phyloP scores from a whole-genome alignment of 371 early-diverging fungal species.

The Mucor circinelloides region DNA sequence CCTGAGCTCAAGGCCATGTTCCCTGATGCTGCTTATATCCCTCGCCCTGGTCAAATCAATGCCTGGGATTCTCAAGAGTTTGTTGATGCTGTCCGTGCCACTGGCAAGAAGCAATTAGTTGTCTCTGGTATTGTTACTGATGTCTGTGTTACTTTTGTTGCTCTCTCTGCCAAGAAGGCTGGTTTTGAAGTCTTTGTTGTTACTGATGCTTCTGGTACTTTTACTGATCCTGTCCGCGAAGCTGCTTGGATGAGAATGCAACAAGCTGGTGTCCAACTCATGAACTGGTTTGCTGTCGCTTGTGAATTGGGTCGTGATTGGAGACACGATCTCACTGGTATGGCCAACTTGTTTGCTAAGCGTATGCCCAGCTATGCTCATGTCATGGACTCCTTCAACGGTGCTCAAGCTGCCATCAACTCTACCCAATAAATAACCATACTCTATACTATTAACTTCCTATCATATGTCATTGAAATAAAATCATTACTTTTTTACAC shows the following conservation, averaged over 20 bases:
- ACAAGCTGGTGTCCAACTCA: constrained; percentile 22
- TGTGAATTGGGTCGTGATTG: constrained; percentile 32
- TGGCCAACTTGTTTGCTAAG: constrained; percentile 30
- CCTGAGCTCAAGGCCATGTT: constrained; percentile 27
- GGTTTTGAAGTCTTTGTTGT: constrained; percentile 32
- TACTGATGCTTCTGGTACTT: constrained; percentile 33
- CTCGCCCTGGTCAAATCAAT: constrained; percentile 36
- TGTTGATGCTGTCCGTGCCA: constrained; percentile 28
- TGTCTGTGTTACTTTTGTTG: constrained; percentile 31
- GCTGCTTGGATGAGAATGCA: constrained; percentile 39
- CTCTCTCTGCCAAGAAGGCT: constrained; percentile 32
- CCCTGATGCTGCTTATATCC: constrained; percentile 25
- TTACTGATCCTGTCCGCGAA: constrained; percentile 16
- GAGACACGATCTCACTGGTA: constrained; percentile 20
- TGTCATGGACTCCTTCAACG: constrained; percentile 26
- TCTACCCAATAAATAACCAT: neutral
- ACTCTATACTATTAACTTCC: too few species aligned
- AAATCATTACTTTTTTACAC: too few species aligned
- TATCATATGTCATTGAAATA: too few species aligned
- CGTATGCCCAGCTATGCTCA: constrained; percentile 29
- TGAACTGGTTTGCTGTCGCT: constrained; percentile 28
- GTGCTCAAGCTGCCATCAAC: constrained; percentile 18
- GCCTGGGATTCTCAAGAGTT: constrained; percentile 32
- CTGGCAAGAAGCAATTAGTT: constrained; percentile 33
- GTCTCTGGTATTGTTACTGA: constrained; percentile 36